phyloP scores from a whole-genome alignment of 768 basidiomycete genomes.

The Termitomyces eurrhizus region DNA sequence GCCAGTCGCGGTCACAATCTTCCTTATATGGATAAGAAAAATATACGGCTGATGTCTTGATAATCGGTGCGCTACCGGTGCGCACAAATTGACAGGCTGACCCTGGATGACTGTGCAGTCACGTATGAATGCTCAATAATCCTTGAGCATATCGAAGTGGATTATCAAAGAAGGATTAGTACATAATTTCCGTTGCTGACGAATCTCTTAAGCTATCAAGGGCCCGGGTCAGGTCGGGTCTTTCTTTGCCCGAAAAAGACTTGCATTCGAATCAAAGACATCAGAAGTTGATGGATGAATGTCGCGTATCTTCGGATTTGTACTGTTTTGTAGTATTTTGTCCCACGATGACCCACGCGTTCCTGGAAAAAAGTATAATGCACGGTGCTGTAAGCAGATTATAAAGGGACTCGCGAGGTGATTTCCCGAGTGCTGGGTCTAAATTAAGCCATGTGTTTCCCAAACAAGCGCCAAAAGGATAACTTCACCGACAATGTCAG shows the following conservation, averaged over 20 bases:
- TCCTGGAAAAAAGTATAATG: constrained; percentile 1
- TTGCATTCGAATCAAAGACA: neutral
- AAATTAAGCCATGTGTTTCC: constrained; percentile 28
- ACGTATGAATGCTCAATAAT: neutral
- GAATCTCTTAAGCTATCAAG: no score
- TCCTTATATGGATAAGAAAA: neutral
- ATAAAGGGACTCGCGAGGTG: constrained; percentile 7
- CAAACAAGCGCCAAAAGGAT: constrained; percentile 27
- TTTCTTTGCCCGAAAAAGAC: neutral
- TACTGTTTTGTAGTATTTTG: constrained; percentile 13
- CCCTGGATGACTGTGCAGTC: neutral
- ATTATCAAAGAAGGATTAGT: neutral
- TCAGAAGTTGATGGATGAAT: constrained; percentile 6
- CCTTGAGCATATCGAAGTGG: neutral
- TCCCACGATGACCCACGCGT: constrained; percentile 21
- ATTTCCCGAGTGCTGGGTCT: neutral
- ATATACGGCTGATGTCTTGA: neutral
- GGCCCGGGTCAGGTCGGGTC: neutral
- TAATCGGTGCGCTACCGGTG: no score
- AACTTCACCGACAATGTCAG: constrained; percentile 25
- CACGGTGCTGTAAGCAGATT: constrained; percentile 2
- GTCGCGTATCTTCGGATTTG: constrained; percentile 7
- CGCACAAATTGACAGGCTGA: neutral
- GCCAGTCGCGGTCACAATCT: constrained; percentile 5
- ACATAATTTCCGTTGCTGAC: neutral